Base-by-base conservation (phyloP, 305 asterid genomes). In the Fraxinus paxiana region DNA sequence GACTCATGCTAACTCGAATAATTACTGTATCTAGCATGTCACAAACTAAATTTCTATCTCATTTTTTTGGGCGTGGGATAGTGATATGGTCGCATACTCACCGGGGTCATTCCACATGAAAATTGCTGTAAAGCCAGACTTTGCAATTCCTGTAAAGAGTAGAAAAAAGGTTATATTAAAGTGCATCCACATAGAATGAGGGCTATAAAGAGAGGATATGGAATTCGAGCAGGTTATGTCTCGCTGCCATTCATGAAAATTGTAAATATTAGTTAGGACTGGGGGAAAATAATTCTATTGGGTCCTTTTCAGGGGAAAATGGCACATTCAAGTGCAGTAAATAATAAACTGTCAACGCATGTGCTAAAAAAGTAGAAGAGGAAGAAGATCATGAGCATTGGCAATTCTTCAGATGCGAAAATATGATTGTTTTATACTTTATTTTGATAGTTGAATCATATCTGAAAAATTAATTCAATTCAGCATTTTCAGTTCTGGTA, bases 231-330 rank as follows among this genome's bases (percentile, higher is more conserved):
- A 43, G 15, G 54, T 43, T 43, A 43, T 43, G 17, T 43, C 54
- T 43, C 54, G 5, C 54, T 43, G n/a, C 17, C 17, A 43, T 43
- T 43, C 54, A 43, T 43, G 54, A 43, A 12, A 43, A 43, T 43
- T 43, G 54, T 43, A 43, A 43, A 43, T 43, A 43, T 12, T 43
- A 43, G 54, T 43, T 43, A 84, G 82, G 77, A 43, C 65, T 63
- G 61, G 18, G 63, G 18, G 1, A 6, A 51, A 48, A 34, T 30
- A 77, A 80, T 17, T 34, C 37, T 46, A 65, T 9, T 43, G 75
- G 6, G 37, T 43, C 54, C n/a, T 43, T 43, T 43, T 12, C n/a
- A 43, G 54, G 54, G 73, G 48, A 48, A 43, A 30, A 67, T 28
- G 56, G 33, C 30, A 33, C 65, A 10, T 43, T 37, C 67, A 56